Evolutionary conservation across 805 yeast genomes (phyloP), one percentile per base, ranked within the genome.

Genomic region (Candida verbasci): DNA sequence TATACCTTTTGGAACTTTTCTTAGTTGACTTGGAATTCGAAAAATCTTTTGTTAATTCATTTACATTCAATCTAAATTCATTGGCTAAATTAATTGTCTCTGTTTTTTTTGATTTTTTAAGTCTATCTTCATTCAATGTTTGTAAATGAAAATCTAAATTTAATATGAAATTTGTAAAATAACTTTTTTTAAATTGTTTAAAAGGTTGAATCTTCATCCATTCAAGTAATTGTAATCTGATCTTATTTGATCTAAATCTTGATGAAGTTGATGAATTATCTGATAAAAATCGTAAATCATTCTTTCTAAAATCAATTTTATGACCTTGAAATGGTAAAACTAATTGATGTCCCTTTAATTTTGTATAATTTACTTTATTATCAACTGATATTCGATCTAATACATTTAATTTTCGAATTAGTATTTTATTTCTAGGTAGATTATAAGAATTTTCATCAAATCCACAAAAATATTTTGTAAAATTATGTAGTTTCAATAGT

Each of bases 121-220:
- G 39, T 14, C 47, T 46, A 25, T 44, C 29, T 22, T 46, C 46
- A 27, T 44, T 27, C 12, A 47, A 42, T 5, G 40, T 24, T 11
- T 32, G 34, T 22, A 56, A 43, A 29, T 44, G 41, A 9, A 37
- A 38, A 7, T 43, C 34, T 25, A 54, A 41, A 18, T 50, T 50
- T 10, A 32, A 33, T 22, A 50, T 36, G 29, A 47, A 50, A 12
- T 46, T 47, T 8, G 43, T 25, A 23, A 58, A 52, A 29, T 42
- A 43, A 7, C 44, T 32, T 20, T 45, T 45, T 30, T 48, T 47
- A 31, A 59, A 56, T 36, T 60, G 54, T 15, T 47, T 45, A 35
- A 65, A 63, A 0, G 72, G 72, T 30, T 52, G 47, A 12, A 67
- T 35, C 16, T 49, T 49, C 49, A 65, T 55, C 72, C 72, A 67